Base-by-base conservation (phyloP, 805 yeast species). In the Metschnikowia rubicola region DNA sequence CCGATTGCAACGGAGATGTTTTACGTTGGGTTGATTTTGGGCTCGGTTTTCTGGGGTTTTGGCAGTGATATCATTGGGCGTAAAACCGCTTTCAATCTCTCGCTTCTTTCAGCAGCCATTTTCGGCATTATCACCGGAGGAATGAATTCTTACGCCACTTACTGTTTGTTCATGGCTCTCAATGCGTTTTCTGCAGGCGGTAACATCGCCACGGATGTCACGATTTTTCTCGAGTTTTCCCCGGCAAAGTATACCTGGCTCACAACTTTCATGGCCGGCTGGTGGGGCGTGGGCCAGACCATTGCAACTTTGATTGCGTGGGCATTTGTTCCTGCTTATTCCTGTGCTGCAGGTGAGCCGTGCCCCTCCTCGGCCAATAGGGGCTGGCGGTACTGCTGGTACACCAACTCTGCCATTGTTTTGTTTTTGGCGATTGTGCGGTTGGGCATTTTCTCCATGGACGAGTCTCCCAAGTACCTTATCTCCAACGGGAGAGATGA, bases 271-370 rank as follows among this genome's bases (percentile, higher is more conserved):
- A 71, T 81, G 58, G 69, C 63, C 9, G 59, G 47, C 10, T 58
- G 58, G 79, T 81, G 86, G 86, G 82, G 84, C 38, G 66, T 81
- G 32, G 86, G 85, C 30, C 85, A 81, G 59, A 71, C 81, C 2
- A 65, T 80, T 36, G 74, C 81, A 11, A 68, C 69, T 31, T 62
- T 79, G 15, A 56, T 79, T 36, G 75, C 82, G 4, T 81, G 83
- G 81, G 84, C 80, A 0, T 74, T 77, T 44, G 64, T 81, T 39
- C 54, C 54, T 10, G 17, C 33, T 11, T 67, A 68, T 50, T 74
- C 80, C 4, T 80, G 86, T 56, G 32, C 48, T 48, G 41, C 40
- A 44, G 33, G 19, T 9, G 52, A 37, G 7, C 34, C 45, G 13
- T 51, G 54, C 15, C 52, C 48, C 3, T 43, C 48, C 10, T 17